Evolutionary conservation across 2,329 filamentous ascomycete genomes (phyloP), one percentile per base, ranked within the genome.

Genomic region (Xylariales sp.): DNA sequence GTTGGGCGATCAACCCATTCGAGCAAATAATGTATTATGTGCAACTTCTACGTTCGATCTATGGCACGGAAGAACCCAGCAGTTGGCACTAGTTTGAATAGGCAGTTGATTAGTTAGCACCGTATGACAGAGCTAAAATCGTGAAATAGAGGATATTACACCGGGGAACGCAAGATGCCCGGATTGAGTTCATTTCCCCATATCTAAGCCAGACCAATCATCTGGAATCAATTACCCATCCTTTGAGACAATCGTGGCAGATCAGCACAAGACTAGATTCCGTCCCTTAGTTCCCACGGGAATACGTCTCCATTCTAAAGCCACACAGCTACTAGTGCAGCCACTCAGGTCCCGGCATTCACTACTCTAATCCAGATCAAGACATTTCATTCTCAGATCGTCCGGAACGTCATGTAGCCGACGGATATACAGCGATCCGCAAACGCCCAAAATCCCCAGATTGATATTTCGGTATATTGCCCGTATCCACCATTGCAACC

Each of bases 361-460:
- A 32, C 28, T 53, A 28, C 39, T 45, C 54, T 39, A 64, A 53
- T 53, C 23, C 53, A 7, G 39, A 23, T 39, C 34, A 49, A 41
- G 56, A 30, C 46, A 41, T 48, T 32, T 50, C 41, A 34, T 65
- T 23, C 56, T 50, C 49, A 56, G 56, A 58, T 58, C 63, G 48
- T n/a, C 62, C 63, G 56, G 63, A 50, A 55, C 5, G 34, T 10
- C 9, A 48, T 14, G 14, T 34, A 65, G 49, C 63, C 63, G 63
- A 3, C 63, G 56, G 63, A 48, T 39, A 39, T 23, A 34, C 1
- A 18, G 9, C 32, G 9, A 56, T 50, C 63, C 63, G 63, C 32
- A 36, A 23, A 58, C 28, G 32, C n/a, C 39, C 43, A 39, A 53
- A 16, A 53, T 50, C 18, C 9, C 34, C 9, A 49, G 45, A 63